A percentile compares a stretch with the other conserved stretches of the same genome.
phyloP scores from a whole-genome alignment of 2,329 filamentous ascomycete species.

The Myriosclerotinia scirpicola region DNA sequence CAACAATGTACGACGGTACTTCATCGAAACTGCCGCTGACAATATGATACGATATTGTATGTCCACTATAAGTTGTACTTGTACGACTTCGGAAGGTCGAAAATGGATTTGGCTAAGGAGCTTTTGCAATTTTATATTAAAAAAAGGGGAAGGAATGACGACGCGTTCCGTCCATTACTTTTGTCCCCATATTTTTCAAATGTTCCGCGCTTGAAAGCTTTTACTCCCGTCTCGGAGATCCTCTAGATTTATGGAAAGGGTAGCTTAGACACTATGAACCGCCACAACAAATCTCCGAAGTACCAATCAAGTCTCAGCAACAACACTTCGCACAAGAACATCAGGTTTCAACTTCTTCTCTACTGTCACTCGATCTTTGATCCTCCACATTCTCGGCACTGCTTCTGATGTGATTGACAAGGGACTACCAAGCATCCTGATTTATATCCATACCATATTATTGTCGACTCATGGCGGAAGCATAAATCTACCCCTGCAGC shows the following conservation, averaged over 20 bases:
- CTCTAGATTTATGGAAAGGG: slow-evolving; percentile 2
- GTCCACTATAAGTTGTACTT: not conserved
- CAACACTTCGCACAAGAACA: not conserved
- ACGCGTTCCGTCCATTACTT: not conserved
- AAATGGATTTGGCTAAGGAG: not conserved
- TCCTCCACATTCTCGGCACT: slow-evolving; percentile 14
- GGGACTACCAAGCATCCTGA: slow-evolving; percentile 7
- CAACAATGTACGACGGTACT: not conserved
- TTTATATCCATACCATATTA: not conserved
- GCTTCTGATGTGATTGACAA: not conserved
- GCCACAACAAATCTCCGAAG: slow-evolving; percentile 19
- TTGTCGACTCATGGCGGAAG: not conserved
- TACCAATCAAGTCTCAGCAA: slow-evolving; percentile 1
- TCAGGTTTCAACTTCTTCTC: slow-evolving; percentile 15
- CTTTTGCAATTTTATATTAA: slow-evolving; percentile 5
- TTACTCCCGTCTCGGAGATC: slow-evolving; percentile 15
- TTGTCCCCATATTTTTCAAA: slow-evolving; percentile 3
- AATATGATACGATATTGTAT: not conserved
- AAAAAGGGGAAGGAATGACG: slow-evolving; percentile 8
- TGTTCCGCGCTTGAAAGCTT: slow-evolving; percentile 15
- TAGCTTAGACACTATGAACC: slow-evolving; percentile 12
- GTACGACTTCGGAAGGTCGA: not conserved
- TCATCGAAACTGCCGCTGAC: not conserved
- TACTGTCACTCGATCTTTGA: not conserved
- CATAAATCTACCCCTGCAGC: slow-evolving; percentile 1